Percentiles rank a stretch among this genome's conserved stretches.
phyloP scores from a whole-genome alignment of 331 rosid species.

The Spiraea crenata region DNA sequence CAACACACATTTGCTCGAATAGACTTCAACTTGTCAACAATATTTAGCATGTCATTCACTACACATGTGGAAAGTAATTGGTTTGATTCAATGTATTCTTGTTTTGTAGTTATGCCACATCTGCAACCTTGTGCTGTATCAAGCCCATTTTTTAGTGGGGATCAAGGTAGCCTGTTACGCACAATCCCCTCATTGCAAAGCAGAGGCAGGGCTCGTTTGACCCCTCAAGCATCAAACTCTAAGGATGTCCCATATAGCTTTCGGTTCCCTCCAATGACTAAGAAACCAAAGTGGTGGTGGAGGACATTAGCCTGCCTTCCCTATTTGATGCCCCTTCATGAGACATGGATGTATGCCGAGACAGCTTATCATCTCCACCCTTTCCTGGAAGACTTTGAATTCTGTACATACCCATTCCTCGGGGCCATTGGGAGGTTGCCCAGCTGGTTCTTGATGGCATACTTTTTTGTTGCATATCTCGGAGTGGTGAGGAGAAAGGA shows the following conservation, averaged over 20 bases:
- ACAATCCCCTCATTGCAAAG: conserved; percentile 50
- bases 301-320: conserved; percentile 88
- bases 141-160: conserved; percentile 50
- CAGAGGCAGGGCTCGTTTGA: conserved; percentile 24
- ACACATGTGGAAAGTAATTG: neutral
- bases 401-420: conserved; percentile 79
- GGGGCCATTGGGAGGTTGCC: conserved; percentile 73
- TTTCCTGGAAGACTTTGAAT: conserved; percentile 57
- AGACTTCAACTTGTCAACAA: neutral
- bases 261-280: conserved; percentile 90
- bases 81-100: conserved; percentile 16
- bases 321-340: conserved; percentile 88
- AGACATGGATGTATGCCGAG: conserved; percentile 97
- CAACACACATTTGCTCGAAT: neutral
- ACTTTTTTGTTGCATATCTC: conserved; percentile 83
- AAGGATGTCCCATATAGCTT: conserved; percentile 76
- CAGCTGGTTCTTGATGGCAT: conserved; percentile 93
- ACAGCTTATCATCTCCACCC: conserved; percentile 89
- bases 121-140: conserved; percentile 52
- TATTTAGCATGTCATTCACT: neutral
- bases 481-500: conserved; percentile 93
- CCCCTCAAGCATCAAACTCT: conserved; percentile 47
- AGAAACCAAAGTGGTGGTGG: conserved; percentile 96
- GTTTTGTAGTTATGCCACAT: conserved; percentile 39
- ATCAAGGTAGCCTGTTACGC: conserved; percentile 45